A percentile compares a stretch with the other conserved stretches of the same genome.
Evolutionary conservation across 139 green algal species (phyloP).

Genomic region (Coelastrella sp.): DNA sequence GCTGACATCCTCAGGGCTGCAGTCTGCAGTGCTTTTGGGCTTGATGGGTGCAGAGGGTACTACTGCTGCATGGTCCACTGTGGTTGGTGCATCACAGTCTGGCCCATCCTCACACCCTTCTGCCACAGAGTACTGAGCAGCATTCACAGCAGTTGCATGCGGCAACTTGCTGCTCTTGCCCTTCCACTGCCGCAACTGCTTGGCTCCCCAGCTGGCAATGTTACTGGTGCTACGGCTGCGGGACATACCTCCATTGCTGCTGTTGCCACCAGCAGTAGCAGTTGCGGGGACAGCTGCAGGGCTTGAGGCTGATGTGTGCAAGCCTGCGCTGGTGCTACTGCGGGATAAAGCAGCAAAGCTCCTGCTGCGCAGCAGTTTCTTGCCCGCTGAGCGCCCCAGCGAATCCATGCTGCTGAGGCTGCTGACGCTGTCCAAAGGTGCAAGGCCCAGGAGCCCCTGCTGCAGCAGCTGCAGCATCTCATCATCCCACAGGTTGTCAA

Average conservation of each 20-base stretch:
- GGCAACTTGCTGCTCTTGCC: constrained; percentile 3
- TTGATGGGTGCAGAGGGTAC: neutral
- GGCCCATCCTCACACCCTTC: neutral
- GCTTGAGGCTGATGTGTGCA: constrained; percentile 6
- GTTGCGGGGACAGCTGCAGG: neutral
- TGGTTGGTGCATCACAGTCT: neutral
- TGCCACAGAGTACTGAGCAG: neutral
- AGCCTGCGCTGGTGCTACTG: neutral
- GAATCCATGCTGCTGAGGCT: neutral
- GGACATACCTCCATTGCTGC: neutral
- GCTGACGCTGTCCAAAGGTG: neutral
- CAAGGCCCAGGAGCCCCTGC: constrained; percentile 4
- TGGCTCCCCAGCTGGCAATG: constrained; percentile 23
- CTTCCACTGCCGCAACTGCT: constrained; percentile 31
- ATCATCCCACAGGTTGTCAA: constrained; percentile 97
- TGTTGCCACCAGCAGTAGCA: neutral
- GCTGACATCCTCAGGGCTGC: neutral
- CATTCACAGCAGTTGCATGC: neutral
- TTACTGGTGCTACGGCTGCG: constrained; percentile 42
- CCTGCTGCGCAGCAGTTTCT: constrained; percentile 12
- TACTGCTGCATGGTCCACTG: neutral
- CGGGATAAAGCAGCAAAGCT: constrained; percentile 13
- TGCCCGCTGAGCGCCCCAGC: neutral
- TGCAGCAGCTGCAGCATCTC: constrained; percentile 74
- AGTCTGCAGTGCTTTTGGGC: neutral